Evolutionary conservation across 108 stramenopile genomes (phyloP).

Genomic region (Pseudonitzschia pungens): DNA sequence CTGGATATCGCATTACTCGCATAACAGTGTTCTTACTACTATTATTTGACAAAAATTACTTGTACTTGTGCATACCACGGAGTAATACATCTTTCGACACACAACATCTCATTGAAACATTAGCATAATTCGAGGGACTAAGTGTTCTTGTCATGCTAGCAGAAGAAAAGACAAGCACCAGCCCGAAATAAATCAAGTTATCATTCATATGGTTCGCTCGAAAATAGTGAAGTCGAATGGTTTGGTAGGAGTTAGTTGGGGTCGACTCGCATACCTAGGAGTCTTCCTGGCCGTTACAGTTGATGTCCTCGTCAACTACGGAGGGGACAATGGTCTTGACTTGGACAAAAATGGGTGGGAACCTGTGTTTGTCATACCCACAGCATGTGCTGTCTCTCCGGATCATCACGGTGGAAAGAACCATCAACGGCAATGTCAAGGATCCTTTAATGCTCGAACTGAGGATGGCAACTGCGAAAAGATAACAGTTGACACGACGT

Average conservation of each 20-base stretch:
- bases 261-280: not conserved
- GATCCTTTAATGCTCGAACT: not conserved
- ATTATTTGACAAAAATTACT: no score
- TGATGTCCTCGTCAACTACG: not conserved
- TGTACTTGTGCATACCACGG: no score
- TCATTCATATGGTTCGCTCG: not conserved
- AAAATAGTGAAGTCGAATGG: not conserved
- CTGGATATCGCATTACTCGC: no score
- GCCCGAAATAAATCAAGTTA: not conserved
- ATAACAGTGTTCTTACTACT: no score
- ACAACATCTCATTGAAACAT: no score
- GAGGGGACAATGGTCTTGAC: not conserved
- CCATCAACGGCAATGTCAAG: not conserved
- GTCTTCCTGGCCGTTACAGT: constrained; percentile 1
- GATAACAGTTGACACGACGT: not conserved
- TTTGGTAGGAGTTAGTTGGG: constrained; percentile 8
- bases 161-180: not conserved
- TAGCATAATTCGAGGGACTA: not conserved
- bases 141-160: not conserved
- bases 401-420: not conserved
- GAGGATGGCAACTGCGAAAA: not conserved
- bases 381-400: constrained; percentile 1
- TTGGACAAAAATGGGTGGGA: not conserved
- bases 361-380: not conserved
- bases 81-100: not conserved